Evolutionary conservation across 1,284 basidiomycete genomes (phyloP), one percentile per base, ranked within the genome.

Genomic region (Ceratobasidium sp.): DNA sequence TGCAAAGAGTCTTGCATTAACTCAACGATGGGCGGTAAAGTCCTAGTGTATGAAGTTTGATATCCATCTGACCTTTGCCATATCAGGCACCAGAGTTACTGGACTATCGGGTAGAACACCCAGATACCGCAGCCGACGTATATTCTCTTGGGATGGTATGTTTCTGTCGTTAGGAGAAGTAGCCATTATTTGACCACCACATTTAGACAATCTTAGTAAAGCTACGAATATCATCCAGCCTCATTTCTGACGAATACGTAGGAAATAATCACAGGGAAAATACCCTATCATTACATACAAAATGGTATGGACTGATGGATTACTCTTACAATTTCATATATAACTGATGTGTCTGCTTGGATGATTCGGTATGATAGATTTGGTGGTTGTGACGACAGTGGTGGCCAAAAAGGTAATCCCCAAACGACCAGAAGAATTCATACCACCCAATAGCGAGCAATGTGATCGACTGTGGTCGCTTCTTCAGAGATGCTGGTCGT

Each of bases 141-240:
- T 62, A 62, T 40, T 33, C 59, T 10, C 59, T 62, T 62, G 59
- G 59, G 12, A 62, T 62, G 59, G 59, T 62, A 62, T 17, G 59
- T 38, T 13, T 56, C 54, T 56, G 54, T n/a, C 54, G 48, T 56
- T 17, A 10, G 20, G 9, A 56, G 26, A n/a, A 56, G 9, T 26
- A 56, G 33, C 33, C 33, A 33, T 33, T 33, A 33, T 33, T 33
- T 33, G 33, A 33, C 33, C 33, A 33, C 33, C 33, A 33, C 33
- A 33, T n/a, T n/a, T n/a, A 56, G 54, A 56, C 54, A 26, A 56
- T 56, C 54, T n/a, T 56, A 26, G 54, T 56, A 56, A 9, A n/a
- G 54, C 54, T n/a, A 56, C 54, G 26, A 26, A n/a, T 17, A 26
- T n/a, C 54, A n/a, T 17, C 20, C 20, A 50, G 48, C 48, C 48